Evolutionary conservation across 23 red algal species (phyloP).

Genomic region (Gracilaria domingensis): DNA sequence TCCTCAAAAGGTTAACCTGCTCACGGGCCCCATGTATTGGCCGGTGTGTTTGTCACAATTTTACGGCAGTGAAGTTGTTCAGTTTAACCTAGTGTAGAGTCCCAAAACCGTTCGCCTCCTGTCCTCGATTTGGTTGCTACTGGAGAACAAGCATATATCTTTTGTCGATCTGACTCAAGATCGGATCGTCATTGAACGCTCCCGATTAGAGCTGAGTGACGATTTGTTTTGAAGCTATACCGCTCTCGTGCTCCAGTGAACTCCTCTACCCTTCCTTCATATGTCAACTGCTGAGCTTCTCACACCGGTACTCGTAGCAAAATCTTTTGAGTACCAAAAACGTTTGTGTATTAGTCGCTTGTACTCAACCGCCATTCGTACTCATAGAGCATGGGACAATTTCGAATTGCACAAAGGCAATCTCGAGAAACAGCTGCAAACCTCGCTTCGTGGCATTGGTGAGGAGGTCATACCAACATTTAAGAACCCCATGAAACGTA

Average conservation of each 20-base stretch:
- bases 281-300: background rate
- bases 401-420: background rate
- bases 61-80: too few relatives aligned
- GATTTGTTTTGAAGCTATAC: background rate
- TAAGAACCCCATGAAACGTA: background rate
- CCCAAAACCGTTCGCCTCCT: too few relatives aligned
- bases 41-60: too few relatives aligned
- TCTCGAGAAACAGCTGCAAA: background rate
- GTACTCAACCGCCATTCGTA: background rate
- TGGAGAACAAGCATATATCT: background rate
- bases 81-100: too few relatives aligned
- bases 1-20: too few relatives aligned
- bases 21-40: too few relatives aligned
- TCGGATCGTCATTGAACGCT: background rate
- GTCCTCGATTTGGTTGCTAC: background rate
- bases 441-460: background rate
- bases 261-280: background rate
- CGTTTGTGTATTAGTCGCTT: background rate
- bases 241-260: background rate
- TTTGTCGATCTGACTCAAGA: too few relatives aligned
- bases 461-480: background rate
- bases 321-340: background rate
- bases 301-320: background rate
- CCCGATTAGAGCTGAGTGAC: background rate
- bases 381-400: background rate